Base-by-base conservation (phyloP, 2,329 filamentous ascomycete genomes). In the Calycina marina region DNA sequence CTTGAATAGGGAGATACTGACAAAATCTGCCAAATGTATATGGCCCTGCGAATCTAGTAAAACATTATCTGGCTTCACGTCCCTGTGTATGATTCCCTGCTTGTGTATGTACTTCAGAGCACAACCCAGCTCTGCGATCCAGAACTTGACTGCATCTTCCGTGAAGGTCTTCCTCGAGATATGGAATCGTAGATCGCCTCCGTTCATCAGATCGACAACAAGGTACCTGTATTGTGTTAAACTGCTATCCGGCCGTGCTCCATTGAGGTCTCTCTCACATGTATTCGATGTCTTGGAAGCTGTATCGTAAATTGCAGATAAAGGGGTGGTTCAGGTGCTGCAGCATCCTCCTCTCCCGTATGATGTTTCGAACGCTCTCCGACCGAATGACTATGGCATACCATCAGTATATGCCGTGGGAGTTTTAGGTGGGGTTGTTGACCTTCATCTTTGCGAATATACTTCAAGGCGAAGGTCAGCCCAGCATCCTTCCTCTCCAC, bases 361-460 rank as follows among this genome's bases (percentile, higher is more conserved):
- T 90, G 46, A 98, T 98, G 56, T 98, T 98, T 50, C 88, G 80
- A 39, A 96, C 90, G 54, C 88, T 96, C 58, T 96, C 90, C 41
- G 86, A 93, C 52, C 88, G 83, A 48, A 98, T 85, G 47, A 98
- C 88, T 93, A 55, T 47, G 51, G 44, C n/a, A n/a, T n/a, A n/a
- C n/a, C n/a, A n/a, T n/a, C 53, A 41, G 40, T 24, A 31, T 9
- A 25, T 34, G 26, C n/a, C n/a, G n/a, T 14, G 20, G 31, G 15
- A 16, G 14, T 15, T 14, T 29, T 10, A 40, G 52, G 12, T 29
- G 18, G 18, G 14, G 17, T 20, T 11, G 59, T 73, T 40, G 52
- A 86, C 85, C 82, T 72, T 96, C 88, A 79, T 96, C 88, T 70
- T 94, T 96, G 45, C 86, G 77, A 43, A 96, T 96, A 57, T 96